A percentile compares a stretch with the other conserved stretches of the same genome.
phyloP scores from a whole-genome alignment of 164 flowering plant species.

The Akebia trifoliata region DNA sequence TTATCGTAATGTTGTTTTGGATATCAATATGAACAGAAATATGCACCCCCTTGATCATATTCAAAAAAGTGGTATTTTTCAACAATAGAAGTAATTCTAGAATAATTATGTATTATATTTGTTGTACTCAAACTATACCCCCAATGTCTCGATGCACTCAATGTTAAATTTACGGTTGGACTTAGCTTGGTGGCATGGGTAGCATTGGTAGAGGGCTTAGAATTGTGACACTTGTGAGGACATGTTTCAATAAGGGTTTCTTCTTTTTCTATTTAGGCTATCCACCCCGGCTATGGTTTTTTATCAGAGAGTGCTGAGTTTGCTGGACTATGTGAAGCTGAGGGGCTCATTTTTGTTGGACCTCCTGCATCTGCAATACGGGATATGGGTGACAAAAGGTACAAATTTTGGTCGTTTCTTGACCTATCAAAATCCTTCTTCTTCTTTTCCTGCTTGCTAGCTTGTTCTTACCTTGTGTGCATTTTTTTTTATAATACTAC shows the following conservation, averaged over 20 bases:
- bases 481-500: not conserved
- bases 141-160: too few relatives aligned
- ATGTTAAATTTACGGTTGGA: too few relatives aligned
- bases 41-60: too few relatives aligned
- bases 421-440: not conserved
- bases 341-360: slow-evolving; percentile 81
- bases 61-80: too few relatives aligned
- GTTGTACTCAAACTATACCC: too few relatives aligned
- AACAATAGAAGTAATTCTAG: too few relatives aligned
- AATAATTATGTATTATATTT: too few relatives aligned
- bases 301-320: slow-evolving; percentile 87
- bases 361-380: slow-evolving; percentile 96
- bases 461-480: slow-evolving; percentile 1
- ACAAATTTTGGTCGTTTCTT: not conserved
- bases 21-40: too few relatives aligned
- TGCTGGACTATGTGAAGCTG: slow-evolving; percentile 87
- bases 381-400: slow-evolving; percentile 99
- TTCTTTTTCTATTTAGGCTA: slow-evolving; percentile 55
- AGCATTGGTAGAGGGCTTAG: not conserved
- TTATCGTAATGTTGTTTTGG: too few relatives aligned
- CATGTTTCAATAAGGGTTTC: slow-evolving; percentile 7
- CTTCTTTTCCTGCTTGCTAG: not conserved
- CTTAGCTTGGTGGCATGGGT: too few relatives aligned
- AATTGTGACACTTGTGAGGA: not conserved
- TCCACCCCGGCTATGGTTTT: slow-evolving; percentile 99